Conservation (phyloP, 2,329 filamentous ascomycete species). For the Fusarium luffae region DNA sequence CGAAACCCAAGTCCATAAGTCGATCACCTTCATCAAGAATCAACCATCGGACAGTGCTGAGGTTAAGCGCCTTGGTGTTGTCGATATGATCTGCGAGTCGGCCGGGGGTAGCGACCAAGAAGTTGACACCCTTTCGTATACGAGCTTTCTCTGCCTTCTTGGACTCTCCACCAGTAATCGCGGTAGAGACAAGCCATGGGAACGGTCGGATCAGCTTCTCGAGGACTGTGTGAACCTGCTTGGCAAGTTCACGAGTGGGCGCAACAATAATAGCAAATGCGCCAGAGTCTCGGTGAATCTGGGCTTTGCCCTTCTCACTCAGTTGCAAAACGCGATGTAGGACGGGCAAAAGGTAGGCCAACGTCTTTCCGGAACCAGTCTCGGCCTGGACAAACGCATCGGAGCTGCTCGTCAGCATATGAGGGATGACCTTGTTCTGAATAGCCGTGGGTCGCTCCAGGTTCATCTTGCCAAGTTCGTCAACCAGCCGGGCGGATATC, state of each 20-base stretch:
- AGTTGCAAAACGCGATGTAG: slow-evolving; percentile 88
- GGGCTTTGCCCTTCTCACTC: slow-evolving; percentile 66
- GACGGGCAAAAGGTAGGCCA: slow-evolving; percentile 94
- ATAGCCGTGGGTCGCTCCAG: slow-evolving; percentile 94
- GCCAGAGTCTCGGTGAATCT: slow-evolving; percentile 85
- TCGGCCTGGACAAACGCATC: slow-evolving; percentile 98
- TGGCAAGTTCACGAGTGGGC: slow-evolving; percentile 92
- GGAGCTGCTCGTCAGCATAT: slow-evolving; percentile 80
- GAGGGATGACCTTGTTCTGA: slow-evolving; percentile 87
- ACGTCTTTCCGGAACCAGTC: slow-evolving; percentile 96
- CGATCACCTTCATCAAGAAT: slow-evolving; percentile 96
- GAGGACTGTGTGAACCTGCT: slow-evolving; percentile 89
- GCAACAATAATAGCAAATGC: slow-evolving; percentile 94
- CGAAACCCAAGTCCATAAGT: slow-evolving; percentile 98
- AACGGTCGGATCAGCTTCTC: slow-evolving; percentile 88
- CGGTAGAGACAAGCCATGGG: slow-evolving; percentile 93
- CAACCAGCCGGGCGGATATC: slow-evolving; percentile 81
- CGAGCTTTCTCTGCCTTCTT: slow-evolving; percentile 90
- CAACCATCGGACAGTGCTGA: slow-evolving; percentile 91
- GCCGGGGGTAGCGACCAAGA: slow-evolving; percentile 93
- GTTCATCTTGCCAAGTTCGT: slow-evolving; percentile 86
- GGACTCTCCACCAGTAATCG: slow-evolving; percentile 76
- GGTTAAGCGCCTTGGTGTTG: slow-evolving; percentile 88
- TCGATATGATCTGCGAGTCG: slow-evolving; percentile 91
- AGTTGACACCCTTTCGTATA: slow-evolving; percentile 92